Base-by-base conservation (phyloP, 129 eudicot species). In the Gnaphalium uliginosum region DNA sequence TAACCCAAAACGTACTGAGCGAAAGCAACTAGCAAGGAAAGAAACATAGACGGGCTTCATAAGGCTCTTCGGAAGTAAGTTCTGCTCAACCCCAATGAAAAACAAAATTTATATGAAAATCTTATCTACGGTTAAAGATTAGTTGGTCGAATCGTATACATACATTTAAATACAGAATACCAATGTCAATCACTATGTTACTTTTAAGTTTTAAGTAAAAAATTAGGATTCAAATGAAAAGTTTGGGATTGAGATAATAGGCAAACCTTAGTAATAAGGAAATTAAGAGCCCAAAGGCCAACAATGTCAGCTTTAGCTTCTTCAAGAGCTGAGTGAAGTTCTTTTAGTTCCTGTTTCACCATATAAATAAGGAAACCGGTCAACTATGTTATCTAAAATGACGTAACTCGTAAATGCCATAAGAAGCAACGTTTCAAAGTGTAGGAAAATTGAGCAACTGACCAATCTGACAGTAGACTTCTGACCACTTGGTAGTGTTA, bases 241-340 rank as follows among this genome's bases (percentile, higher is more conserved):
- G 39, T 33, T 33, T 6, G 5, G 37, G 8, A 33, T 33, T 33
- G 37, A 5, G 37, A 33, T 5, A 33, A 33, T 33, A 33, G 30
- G 57, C 76, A 33, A n/a, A 94, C 98, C 98, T 88, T 81, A 64
- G 68, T 74, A 65, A 90, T 82, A 24, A 90, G 87, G 74, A 84
- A 94, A 64, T 84, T 84, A 19, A 94, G 81, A 79, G 99, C 96
- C 99, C 99, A 94, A 68, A 94, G 90, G 39, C 99, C 97, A 69
- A 94, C 99, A 73, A 94, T 94, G 83, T 94, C 99, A 58, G 97
- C 97, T 83, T 94, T 94, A 25, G 97, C 99, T 91, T 94, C 99
- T 86, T 94, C 97, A 33, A 94, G 77, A 72, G 94, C 88, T 2
- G 97, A 94, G 84, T 91, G 96, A 68, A 91, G 90, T 84, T 94